Base-by-base conservation (phyloP, 2,329 filamentous ascomycete genomes). In the Conoideocrella luteorostrata region DNA sequence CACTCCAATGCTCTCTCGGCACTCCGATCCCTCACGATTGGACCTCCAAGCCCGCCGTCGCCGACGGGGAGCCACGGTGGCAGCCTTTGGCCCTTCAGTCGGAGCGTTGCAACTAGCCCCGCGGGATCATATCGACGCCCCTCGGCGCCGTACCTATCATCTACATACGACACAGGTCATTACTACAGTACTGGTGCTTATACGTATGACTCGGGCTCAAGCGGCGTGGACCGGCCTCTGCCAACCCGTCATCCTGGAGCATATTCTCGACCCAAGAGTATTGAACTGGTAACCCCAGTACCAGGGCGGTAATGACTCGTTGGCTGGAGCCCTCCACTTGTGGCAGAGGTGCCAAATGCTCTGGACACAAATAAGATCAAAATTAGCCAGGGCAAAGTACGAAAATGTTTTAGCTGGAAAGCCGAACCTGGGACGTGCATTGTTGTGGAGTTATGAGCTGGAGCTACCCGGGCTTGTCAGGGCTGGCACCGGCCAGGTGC, bases 251-350 rank as follows among this genome's bases (percentile, higher is more conserved):
- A 72, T 39, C 75, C 77, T 4, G 66, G 71, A 29, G 65, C 67
- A 30, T 78, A 78, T 60, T 69, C 75, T 51, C 68, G 78, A 37
- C 76, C 77, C 26, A 79, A 74, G 62, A 81, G 77, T 63, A 78
- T 81, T 53, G 78, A 82, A 62, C 68, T 82, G 18, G 77, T 82
- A 35, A 80, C 78, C 40, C 78, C 79, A 26, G 71, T 79, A 61
- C 58, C 76, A 51, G 68, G 73, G 41, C 69, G 72, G 52, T 79
- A 52, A 59, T 44, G 45, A 41, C 21, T 28, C 30, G 41, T 30
- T 36, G 9, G 20, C 29, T 23, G 26, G 12, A 41, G 38, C n/a
- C 23, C 9, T 18, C 2, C 22, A 36, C 15, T 20, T n/a, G 23
- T 39, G 28, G 15, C 4, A 28, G 12, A 11, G 30, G 15, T 20